Evolutionary conservation across 2,329 filamentous ascomycete species (phyloP), one percentile per base, ranked within the genome.

Genomic region (Cladophialophora yegresii): DNA sequence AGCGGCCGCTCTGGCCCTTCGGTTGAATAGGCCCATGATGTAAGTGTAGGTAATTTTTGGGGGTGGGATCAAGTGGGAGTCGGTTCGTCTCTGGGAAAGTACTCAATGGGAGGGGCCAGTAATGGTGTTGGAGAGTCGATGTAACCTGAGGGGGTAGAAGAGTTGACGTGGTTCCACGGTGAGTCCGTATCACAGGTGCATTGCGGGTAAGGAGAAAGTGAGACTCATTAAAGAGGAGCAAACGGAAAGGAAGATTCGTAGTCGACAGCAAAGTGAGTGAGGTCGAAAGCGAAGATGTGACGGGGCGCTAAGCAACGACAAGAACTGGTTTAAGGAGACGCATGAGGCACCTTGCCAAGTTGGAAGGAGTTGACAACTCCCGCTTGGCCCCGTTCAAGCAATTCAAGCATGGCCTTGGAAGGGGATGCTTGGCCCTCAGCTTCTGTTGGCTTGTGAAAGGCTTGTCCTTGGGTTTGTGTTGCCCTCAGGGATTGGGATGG

Each of bases 1-100:
- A 20, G 26, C 12, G 23, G 53, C 9, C 23, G 40, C 12, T 59
- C 61, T 62, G 49, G 53, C 49, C 54, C 51, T 66, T 43, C 66
- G 54, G 33, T 66, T 68, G 59, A 67, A 65, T 13, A 69, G 54
- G 20, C 63, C 62, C 68, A 69, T 68, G 12, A 60, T 10, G 66
- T 67, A 33, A 32, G 62, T 64, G 22, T 65, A 47, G 26, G 36
- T 32, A 36, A n/a, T n/a, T 23, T 43, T 26, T 13, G 16, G 20
- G 6, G 36, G 16, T 43, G 13, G 13, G 36, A 43, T 43, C n/a
- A 6, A 43, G 36, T 43, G 36, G n/a, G 36, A n/a, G 16, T 43
- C 36, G 16, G 16, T 43, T 20, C 36, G 36, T 43, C 36, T 43
- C 16, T 7, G 36, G 2, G 13, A 6, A n/a, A n/a, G 36, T 43